Base-by-base conservation (phyloP, 306 rosid genomes). In the Notholithocarpus densiflorus region DNA sequence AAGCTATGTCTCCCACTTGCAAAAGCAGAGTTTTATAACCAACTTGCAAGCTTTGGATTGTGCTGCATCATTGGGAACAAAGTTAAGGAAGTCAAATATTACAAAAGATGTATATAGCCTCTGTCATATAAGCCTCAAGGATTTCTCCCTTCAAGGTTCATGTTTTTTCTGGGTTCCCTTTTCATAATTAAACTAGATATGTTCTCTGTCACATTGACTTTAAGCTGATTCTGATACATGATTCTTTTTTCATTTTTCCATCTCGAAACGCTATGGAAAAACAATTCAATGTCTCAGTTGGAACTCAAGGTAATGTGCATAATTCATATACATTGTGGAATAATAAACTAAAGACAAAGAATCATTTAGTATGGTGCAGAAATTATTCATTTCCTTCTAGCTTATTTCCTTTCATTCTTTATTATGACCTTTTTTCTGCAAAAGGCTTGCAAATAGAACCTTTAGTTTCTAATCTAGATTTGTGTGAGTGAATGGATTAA, bases 81-180 rank as follows among this genome's bases (percentile, higher is more conserved):
- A 95, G 77, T 83, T 95, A 73, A 82, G 89, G 79, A 84, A 73
- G 71, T 84, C 88, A 43, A 93, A 89, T 74, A 87, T 95, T 37
- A 81, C 90, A 18, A 69, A 85, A 23, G 88, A 95, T 86, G 90
- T 95, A 66, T 95, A 89, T 68, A 81, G 85, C 76, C 94, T 93
- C 7, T 95, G 99, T 84, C 98, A 87, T 68, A 82, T 95, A 75
- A 93, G 92, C 86, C 99, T 93, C 23, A 93, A 91, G 81, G 97
- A 93, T 86, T 95, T 93, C 85, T 95, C 99, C 68, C 96, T 91
- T 52, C 99, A 95, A 95, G 99, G 99, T 93, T 88, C 53, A 84
- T 83, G 52, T 72, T 32, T 11, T 56, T 82, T 80, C 52, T 85
- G 68, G 59, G 24, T 18, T 81, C 37, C 20, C 27, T 34, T 77